Conservation (phyloP, 257 asterid genomes). For the Gentiana dahurica region DNA sequence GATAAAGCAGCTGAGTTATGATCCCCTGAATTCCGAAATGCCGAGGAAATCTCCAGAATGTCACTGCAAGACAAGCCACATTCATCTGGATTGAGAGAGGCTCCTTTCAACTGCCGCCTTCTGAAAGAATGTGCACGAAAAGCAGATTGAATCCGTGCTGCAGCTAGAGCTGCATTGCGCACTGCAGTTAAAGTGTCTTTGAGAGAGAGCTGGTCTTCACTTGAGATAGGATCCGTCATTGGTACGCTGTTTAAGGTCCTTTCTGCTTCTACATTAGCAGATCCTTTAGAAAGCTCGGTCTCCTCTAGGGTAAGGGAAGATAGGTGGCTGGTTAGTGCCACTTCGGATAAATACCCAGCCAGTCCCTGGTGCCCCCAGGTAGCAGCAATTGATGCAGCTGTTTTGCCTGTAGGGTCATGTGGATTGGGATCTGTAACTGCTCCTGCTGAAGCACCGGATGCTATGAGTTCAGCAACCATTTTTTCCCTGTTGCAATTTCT, state of each 20-base stretch:
- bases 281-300: slow-evolving; percentile 70
- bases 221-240: slow-evolving; percentile 18
- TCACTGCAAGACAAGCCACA: slow-evolving; percentile 32
- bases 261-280: slow-evolving; percentile 82
- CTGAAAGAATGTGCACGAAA: slow-evolving; percentile 93
- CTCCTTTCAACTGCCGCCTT: slow-evolving; percentile 56
- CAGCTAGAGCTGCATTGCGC: slow-evolving; percentile 82
- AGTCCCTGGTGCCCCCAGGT: slow-evolving; percentile 72
- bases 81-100: slow-evolving; percentile 30
- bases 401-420: slow-evolving; percentile 67
- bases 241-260: slow-evolving; percentile 44
- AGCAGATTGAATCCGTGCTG: slow-evolving; percentile 95
- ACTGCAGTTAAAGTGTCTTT: slow-evolving; percentile 71
- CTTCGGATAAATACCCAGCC: slow-evolving; percentile 93
- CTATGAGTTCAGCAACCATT: slow-evolving; percentile 91
- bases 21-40: slow-evolving; percentile 42
- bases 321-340: slow-evolving; percentile 76
- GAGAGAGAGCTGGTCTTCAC: slow-evolving; percentile 61
- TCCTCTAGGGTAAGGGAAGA: slow-evolving; percentile 66
- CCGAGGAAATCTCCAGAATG: slow-evolving; percentile 45
- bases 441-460: slow-evolving; percentile 89
- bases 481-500: slow-evolving; percentile 58
- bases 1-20: slow-evolving; percentile 71
- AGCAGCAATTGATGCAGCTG: slow-evolving; percentile 78
- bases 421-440: slow-evolving; percentile 90